phyloP scores from a whole-genome alignment of 2,329 filamentous ascomycete species.

The Pseudogymnoascus sp. region DNA sequence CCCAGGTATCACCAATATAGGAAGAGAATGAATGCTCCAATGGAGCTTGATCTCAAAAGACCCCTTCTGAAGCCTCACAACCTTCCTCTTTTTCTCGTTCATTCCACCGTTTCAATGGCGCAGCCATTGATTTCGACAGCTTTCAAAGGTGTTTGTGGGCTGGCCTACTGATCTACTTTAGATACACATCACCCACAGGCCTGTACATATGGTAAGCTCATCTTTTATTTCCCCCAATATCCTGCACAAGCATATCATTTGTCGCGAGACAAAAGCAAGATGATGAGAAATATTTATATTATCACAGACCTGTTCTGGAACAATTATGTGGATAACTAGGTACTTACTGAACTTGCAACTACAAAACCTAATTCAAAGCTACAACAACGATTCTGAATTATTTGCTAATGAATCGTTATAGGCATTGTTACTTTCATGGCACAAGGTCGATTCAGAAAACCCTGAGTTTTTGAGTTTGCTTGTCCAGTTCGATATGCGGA shows the following conservation, averaged over 20 bases:
- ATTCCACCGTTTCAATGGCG: background rate
- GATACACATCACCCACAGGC: background rate
- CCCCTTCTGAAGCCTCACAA: constrained; percentile 49
- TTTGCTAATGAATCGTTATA: constrained; percentile 7
- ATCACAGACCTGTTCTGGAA: constrained; percentile 13
- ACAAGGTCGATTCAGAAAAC: background rate
- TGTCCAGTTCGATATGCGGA: background rate
- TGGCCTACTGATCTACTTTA: constrained; percentile 5
- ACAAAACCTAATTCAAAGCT: constrained; percentile 10
- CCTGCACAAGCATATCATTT: background rate
- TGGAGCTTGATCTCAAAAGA: constrained; percentile 49
- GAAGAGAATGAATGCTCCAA: constrained; percentile 56
- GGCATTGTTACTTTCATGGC: background rate
- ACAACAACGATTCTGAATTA: background rate
- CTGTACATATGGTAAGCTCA: constrained; percentile 8
- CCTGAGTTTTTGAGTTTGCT: background rate
- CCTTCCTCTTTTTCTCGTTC: constrained; percentile 4
- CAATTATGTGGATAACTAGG: constrained; percentile 13
- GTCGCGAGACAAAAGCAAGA: constrained; percentile 10
- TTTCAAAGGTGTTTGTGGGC: background rate
- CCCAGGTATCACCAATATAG: constrained; percentile 50
- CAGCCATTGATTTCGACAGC: background rate
- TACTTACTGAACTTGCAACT: constrained; percentile 11
- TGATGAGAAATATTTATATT: constrained; percentile 12
- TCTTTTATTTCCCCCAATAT: background rate